A percentile compares a stretch with the other conserved stretches of the same genome.
Evolutionary conservation across 106 monocot species (phyloP).

Genomic region (Allium cepa): DNA sequence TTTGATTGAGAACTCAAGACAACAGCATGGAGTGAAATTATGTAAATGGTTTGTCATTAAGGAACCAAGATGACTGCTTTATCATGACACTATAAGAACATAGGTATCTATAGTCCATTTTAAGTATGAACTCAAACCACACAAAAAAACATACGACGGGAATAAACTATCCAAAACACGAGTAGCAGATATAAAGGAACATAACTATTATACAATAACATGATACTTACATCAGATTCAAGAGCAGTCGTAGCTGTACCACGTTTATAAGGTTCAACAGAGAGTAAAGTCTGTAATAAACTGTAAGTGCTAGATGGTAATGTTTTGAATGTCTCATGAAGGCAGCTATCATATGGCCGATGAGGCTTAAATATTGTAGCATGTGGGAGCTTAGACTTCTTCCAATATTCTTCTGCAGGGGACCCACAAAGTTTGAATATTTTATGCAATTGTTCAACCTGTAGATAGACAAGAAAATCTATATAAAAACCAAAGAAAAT

Average conservation of each 20-base stretch:
- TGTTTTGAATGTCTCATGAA: constrained; percentile 33
- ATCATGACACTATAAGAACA: too few relatives aligned
- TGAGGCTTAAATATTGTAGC: constrained; percentile 72
- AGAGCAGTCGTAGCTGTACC: constrained; percentile 52
- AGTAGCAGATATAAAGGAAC: too few relatives aligned
- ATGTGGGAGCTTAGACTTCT: constrained; percentile 64
- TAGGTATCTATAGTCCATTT: too few relatives aligned
- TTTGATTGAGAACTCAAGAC: too few relatives aligned
- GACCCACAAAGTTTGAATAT: constrained; percentile 84
- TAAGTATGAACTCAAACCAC: too few relatives aligned
- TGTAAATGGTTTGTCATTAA: too few relatives aligned
- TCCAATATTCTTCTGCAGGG: constrained; percentile 71
- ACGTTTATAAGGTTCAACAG: constrained; percentile 61
- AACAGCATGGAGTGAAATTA: too few relatives aligned
- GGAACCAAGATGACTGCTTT: too few relatives aligned
- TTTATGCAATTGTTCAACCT: constrained; percentile 80
- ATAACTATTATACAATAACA: too few relatives aligned
- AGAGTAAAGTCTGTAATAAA: constrained; percentile 47
- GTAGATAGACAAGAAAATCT: constrained; percentile 3
- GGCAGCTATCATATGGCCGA: constrained; percentile 45
- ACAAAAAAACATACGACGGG: too few relatives aligned
- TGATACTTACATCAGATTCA: constrained; percentile 37
- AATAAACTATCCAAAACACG: too few relatives aligned
- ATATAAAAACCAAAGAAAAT: too few relatives aligned
- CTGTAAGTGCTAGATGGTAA: constrained; percentile 32